Evolutionary conservation across 768 basidiomycete species (phyloP).

Genomic region (Lentinula sp.): DNA sequence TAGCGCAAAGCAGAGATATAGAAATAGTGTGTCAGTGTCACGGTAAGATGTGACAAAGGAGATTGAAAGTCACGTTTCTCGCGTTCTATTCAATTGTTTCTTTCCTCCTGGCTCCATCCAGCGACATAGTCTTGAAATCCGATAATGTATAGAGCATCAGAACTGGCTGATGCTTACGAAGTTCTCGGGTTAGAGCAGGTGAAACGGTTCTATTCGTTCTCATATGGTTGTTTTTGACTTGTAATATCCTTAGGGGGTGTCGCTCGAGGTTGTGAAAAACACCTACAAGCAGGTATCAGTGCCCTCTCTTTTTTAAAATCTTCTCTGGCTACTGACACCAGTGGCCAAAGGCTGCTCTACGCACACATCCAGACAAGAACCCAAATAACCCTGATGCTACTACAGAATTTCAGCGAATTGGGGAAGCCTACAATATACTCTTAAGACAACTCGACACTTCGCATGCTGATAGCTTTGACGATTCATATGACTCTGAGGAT

Average conservation of each 20-base stretch:
- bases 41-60: neutral
- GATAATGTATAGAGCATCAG: neutral
- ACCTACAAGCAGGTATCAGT: conserved; percentile 59
- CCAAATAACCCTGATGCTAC: conserved; percentile 60
- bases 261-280: conserved; percentile 59
- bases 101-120: neutral
- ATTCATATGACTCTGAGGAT: conserved; percentile 15
- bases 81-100: neutral
- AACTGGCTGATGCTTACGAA: conserved; percentile 25
- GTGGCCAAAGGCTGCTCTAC: conserved; percentile 45
- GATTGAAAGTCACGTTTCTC: neutral
- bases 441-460: conserved; percentile 45
- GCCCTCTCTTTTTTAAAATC: no score
- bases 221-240: conserved; percentile 6
- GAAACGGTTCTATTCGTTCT: neutral
- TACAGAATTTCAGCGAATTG: conserved; percentile 59
- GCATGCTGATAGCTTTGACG: conserved; percentile 13
- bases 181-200: conserved; percentile 54
- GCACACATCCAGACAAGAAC: conserved; percentile 77
- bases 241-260: conserved; percentile 36
- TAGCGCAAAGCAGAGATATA: neutral
- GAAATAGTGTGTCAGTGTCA: neutral
- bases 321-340: neutral
- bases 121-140: neutral
- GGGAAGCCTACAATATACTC: conserved; percentile 62